Base-by-base conservation (phyloP, 2,329 filamentous ascomycete genomes). In the Neospermospora avenae region DNA sequence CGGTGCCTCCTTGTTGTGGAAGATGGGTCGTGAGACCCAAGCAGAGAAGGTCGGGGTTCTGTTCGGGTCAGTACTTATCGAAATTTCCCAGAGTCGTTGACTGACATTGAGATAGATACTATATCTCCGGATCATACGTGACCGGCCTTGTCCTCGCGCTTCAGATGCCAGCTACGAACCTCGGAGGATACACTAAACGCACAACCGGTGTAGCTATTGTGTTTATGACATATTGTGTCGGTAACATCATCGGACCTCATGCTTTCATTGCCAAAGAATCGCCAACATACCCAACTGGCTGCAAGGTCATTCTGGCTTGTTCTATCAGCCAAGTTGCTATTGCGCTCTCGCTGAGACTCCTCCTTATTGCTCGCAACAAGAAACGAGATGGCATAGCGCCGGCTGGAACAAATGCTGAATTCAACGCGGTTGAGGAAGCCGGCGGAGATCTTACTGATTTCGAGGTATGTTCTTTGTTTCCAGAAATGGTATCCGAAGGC, bases 201-300 rank as follows among this genome's bases (percentile, higher is more conserved):
- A 74, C 77, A 34, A 77, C 76, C 4, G 73, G 74, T 58, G 78
- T 77, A 45, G 77, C 76, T 0, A 67, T 79, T 45, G 69, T 77
- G 73, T 0, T 84, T 35, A 57, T 61, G 55, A 56, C 55, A 20
- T 61, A 61, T 24, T 61, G 59, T 37, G 42, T 57, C 5, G 55
- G 59, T n/a, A 61, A 61, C 35, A 55, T 61, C 25, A 61, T 55
- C 18, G 55, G 59, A 4, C 59, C 85, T 0, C 86, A 87, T 71
- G 86, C 87, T 72, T 87, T 86, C 71, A 79, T 81, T 54, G 72
- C 72, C 0, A 55, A 66, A 0, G 80, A 82, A 63, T 72, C 78
- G 0, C 80, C 80, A 0, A 67, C 75, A 10, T 58, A 61, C 0
- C 84, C 84, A 31, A 83, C 81, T 0, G 82, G 81, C 0, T 82